Evolutionary conservation across 2,329 filamentous ascomycete genomes (phyloP), one percentile per base, ranked within the genome.

Genomic region (Arthroderma sp.): DNA sequence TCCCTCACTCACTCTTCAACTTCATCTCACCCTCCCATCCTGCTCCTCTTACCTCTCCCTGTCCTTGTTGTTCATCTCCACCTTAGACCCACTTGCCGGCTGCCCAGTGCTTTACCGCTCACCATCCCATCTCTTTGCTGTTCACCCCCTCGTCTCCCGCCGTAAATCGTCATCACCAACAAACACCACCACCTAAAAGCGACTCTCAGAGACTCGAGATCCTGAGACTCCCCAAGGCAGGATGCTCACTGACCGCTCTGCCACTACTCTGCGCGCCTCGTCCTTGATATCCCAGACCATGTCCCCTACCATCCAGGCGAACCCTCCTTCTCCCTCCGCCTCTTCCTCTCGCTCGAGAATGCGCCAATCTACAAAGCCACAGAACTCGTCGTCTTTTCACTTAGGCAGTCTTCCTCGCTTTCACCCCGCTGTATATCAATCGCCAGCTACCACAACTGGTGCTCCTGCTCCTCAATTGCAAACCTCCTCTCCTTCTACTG

Each of bases 391-490:
- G 30, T 47, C 52, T 36, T 49, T 55, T 38, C 58, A 65, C 39
- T 60, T 69, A 8, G 59, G 58, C 38, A 64, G 52, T 39, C 55
- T 70, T 11, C 67, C 67, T n/a, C 61, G 66, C 29, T 69, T 67
- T 50, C 66, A 70, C 51, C 67, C 67, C 1, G 61, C 65, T 6
- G 62, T 67, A 45, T 70, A 68, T 47, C 64, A 63, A 43, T 55
- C 62, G 4, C 48, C 53, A 6, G 50, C 50, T 36, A 53, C 45
- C 40, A 48, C 54, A 6, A 53, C 56, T 42, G 52, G 47, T 28
- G 29, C 31, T 7, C 49, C 34, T 4, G 9, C 28, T 4, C 40
- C 22, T 30, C 28, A 50, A 51, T 22, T 47, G 46, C 9, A 62
- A 60, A 47, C 61, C 57, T 22, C 63, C 55, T 38, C 61, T 50